phyloP scores from a whole-genome alignment of 208 protist species.

The Trypanosoma mega region DNA sequence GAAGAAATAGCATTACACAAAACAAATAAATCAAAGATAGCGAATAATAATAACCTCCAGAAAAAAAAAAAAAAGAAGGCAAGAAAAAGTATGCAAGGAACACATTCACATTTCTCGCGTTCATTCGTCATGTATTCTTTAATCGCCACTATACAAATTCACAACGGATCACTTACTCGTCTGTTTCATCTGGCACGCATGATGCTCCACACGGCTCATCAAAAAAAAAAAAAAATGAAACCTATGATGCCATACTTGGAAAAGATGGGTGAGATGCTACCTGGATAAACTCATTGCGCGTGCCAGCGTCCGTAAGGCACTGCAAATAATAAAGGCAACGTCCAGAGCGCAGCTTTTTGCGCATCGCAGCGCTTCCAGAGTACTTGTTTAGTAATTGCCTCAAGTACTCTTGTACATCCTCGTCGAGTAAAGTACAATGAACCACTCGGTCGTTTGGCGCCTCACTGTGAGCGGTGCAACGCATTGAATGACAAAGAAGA shows the following conservation, averaged over 20 bases:
- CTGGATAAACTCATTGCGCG: constrained; percentile 58
- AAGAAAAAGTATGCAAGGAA: constrained; percentile 3
- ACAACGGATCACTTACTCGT: no score
- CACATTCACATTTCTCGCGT: background rate
- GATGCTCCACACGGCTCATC: no score
- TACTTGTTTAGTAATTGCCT: constrained; percentile 44
- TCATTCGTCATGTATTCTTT: background rate
- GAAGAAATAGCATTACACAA: background rate
- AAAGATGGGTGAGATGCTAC: constrained; percentile 59
- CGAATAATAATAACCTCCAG: background rate
- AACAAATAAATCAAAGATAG: constrained; percentile 4
- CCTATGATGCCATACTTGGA: no score
- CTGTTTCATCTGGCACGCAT: no score
- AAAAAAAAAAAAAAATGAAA: no score
- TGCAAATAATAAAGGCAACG: constrained; percentile 61
- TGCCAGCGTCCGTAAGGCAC: constrained; percentile 59
- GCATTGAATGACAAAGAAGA: constrained; percentile 50
- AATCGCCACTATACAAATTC: no score
- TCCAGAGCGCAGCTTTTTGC: constrained; percentile 36
- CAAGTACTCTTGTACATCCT: constrained; percentile 62
- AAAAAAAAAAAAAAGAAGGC: constrained; percentile 3
- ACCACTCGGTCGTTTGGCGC: background rate
- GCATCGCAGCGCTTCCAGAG: constrained; percentile 34
- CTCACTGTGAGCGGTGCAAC: background rate
- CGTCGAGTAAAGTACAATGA: constrained; percentile 41